Base-by-base conservation (phyloP, 2,329 filamentous ascomycete genomes). In the Trichoderma lentiforme region DNA sequence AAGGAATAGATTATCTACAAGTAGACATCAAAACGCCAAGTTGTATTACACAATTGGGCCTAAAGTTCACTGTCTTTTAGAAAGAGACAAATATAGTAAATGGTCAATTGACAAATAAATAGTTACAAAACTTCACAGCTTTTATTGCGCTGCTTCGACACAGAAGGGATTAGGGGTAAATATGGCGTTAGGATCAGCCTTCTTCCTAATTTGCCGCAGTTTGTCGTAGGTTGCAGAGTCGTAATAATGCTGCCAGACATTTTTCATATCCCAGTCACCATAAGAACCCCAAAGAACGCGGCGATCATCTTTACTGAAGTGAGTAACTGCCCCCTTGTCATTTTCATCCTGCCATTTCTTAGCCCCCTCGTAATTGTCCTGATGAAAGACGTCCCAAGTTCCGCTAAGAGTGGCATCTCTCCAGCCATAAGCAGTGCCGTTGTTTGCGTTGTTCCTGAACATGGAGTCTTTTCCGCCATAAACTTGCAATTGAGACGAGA, bases 71-170 rank as follows among this genome's bases (percentile, higher is more conserved):
- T 21, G 15, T 8, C 43, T 39, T 18, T 39, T 15, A 15, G 15
- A 39, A 39, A 47, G 3, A 47, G 39, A 8, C 24, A 24, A 24
- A 21, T 51, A n/a, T 51, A 24, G 18, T 51, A 14, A 12, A 24
- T 12, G n/a, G 8, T 51, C 43, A 14, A 51, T 51, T 51, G 47
- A 21, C n/a, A 51, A 51, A 24, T 24, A 21, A 3, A 4, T 47
- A 21, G n/a, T 11, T 51, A 51, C n/a, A 82, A 43, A 28, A 56
- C 9, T 28, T n/a, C 26, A 21, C 18, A 4, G 9, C 56, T 21
- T 32, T 60, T 60, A 60, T 53, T 51, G 26, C 28, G 62, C 62
- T 34, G 28, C 28, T 14, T 65, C 62, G 12, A 65, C 62, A 26
- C 62, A 65, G 3, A 65, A 65, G 0, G 62, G 62, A 26, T 65